Evolutionary conservation across 1,284 basidiomycete genomes (phyloP), one percentile per base, ranked within the genome.

Genomic region (Fistulina hepatica): DNA sequence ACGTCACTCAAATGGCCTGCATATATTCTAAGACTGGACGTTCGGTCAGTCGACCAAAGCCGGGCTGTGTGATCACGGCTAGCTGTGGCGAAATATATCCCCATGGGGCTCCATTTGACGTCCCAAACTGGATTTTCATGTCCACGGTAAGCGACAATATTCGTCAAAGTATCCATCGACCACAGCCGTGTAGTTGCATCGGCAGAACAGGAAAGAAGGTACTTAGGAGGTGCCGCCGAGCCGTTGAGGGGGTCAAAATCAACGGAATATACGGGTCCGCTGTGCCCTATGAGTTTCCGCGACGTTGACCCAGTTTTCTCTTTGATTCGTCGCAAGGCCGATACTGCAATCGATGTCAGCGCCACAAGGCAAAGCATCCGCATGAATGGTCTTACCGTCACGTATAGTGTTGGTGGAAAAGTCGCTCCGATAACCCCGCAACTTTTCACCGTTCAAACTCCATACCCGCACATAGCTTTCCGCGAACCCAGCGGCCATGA

Each of bases 61-160:
- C 94, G 72, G 0, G 95, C 95, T 2, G 95, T 97, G 44, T 89
- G 69, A 60, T 99, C 95, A 35, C 94, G 69, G 54, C 90, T 93
- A 5, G 78, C 92, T 9, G 90, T 94, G 1, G 94, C 94, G 59
- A 99, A 99, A 62, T 98, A 97, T n/a, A 94, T 80, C 5, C 95
- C 94, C 64, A 90, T 76, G 6, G 94, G 93, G 47, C 88, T 92
- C 95, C 95, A 99, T 56, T 97, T 82, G 7, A 95, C 90, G 50
- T 97, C 93, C 95, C 95, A 99, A 1, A 99, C 81, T 0, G 95
- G 93, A 56, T 95, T 93, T 55, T 94, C 83, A 54, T 99, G 95
- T 0, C 95, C 95, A 15, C 92, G 75, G 57, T 94, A 99, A 5
- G 84, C 90, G 4, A 93, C 92, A 6, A 98, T 65, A 48, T 95